Base-by-base conservation (phyloP, 306 rosid genomes). In the Quercus alba region DNA sequence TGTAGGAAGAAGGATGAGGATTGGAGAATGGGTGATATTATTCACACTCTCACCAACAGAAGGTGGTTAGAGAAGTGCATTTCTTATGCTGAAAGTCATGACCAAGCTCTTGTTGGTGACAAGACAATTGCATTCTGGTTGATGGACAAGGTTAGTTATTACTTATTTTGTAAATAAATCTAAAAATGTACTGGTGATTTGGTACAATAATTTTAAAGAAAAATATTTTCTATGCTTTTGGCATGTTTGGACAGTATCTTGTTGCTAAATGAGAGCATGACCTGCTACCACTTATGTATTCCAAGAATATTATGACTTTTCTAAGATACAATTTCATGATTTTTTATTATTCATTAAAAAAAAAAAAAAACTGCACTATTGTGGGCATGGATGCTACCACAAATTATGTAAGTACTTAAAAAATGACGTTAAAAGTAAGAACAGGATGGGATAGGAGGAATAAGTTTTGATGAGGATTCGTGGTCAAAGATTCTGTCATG, bases 71-170 rank as follows among this genome's bases (percentile, higher is more conserved):
- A 96, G 87, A 96, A 96, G 30, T 96, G 99, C 76, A 84, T 96
- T 80, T 68, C 89, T 61, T 96, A 96, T 89, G 99, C 99, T 28
- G 99, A 96, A 92, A 96, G 99, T 88, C 99, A 96, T 75, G 99
- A 96, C 83, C 99, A 96, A 86, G 99, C 99, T 57, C 93, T 96
- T 85, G 99, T 96, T 77, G 99, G 99, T 76, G 99, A 96, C 85
- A 96, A 96, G 87, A 96, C 99, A 82, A 79, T 93, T 80, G 99
- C 99, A 70, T 96, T 96, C 82, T 96, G 99, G 99, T 87, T 96
- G 89, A 96, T 96, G 99, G 98, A 96, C 91, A 96, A 96, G 99
- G 99, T 96, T 51, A 51, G 56, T 74, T 75, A 75, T 44, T 79
- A 66, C 70, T 72, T 84, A 23, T 69, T 8, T 61, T 49, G 38